Percentiles rank a stretch among this genome's conserved stretches.
These are phyloP conservation scores for Aureobasidium zeae DNA, from an alignment of 2,329 filamentous ascomycete genomes.

Conservation along the genomic window DNA sequence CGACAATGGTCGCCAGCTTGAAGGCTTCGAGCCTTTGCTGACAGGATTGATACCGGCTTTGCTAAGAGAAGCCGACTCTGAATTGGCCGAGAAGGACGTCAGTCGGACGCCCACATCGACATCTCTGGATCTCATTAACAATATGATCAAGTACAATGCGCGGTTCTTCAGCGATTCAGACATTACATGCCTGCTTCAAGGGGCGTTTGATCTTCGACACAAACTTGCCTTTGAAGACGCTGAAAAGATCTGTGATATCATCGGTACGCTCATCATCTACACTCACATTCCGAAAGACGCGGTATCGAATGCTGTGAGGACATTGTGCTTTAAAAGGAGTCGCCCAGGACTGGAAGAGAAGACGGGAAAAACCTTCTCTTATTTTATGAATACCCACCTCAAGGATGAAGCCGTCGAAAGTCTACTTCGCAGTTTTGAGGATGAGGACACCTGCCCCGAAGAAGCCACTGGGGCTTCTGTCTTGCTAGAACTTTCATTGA, in stretches of 20 bases:
- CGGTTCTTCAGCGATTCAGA: conserved; percentile 5
- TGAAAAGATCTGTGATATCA: conserved; percentile 3
- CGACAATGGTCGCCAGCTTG: conserved; percentile 11
- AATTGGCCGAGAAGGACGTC: neutral
- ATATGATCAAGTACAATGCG: conserved; percentile 14
- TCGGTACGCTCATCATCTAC: conserved; percentile 11
- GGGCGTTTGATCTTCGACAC: conserved; percentile 2
- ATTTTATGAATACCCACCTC: conserved; percentile 16
- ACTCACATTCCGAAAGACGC: conserved; percentile 6
- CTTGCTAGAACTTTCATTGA: conserved; percentile 1
- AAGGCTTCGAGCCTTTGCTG: conserved; percentile 10
- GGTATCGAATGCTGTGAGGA: neutral
- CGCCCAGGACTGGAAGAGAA: conserved; percentile 12
- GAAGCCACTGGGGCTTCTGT: conserved; percentile 5
- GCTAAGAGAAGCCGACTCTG: neutral
- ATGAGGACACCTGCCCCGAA: neutral
- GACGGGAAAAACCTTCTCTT: conserved; percentile 16
- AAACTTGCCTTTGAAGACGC: neutral
- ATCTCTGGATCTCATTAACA: conserved; percentile 8
- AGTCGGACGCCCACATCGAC: neutral
- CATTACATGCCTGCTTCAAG: conserved; percentile 2
- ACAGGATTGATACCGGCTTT: conserved; percentile 1
- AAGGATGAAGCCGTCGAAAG: conserved; percentile 16
- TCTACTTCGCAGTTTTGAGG: conserved; percentile 10
- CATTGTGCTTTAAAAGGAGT: conserved; percentile 3